Conservation (phyloP, 139 green algal genomes). For the Chlorella vulgaris region DNA sequence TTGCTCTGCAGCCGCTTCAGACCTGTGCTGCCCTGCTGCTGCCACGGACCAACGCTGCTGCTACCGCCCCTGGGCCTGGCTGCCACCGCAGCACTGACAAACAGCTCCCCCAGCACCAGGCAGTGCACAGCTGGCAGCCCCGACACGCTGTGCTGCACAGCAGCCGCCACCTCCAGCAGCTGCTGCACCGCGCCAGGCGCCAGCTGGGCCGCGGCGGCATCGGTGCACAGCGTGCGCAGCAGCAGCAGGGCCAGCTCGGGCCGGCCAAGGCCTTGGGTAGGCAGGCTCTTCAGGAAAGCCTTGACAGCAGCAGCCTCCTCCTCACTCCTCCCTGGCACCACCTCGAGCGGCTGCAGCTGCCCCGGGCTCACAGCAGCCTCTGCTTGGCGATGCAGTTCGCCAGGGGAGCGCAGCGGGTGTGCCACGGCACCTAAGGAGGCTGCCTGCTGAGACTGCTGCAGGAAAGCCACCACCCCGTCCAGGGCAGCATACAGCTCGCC, state of each 20-base stretch:
- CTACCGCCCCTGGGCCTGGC: neutral
- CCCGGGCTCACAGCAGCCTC: neutral
- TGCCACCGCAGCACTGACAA: neutral
- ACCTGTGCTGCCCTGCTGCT: too few relatives aligned
- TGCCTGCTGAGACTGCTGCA: neutral
- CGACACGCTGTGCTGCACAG: neutral
- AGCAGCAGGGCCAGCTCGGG: neutral
- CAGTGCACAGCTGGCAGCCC: neutral
- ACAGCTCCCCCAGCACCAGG: slow-evolving; percentile 26
- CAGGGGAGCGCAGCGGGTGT: neutral
- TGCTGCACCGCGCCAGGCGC: neutral
- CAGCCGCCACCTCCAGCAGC: slow-evolving; percentile 20
- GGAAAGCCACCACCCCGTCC: neutral
- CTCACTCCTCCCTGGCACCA: neutral
- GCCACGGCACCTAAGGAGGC: neutral
- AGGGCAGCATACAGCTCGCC: too few relatives aligned
- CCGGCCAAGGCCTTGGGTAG: neutral
- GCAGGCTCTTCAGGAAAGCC: slow-evolving; percentile 21
- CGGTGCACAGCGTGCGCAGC: slow-evolving; percentile 3
- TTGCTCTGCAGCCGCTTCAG: neutral
- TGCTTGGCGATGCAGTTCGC: neutral
- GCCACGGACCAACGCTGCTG: neutral
- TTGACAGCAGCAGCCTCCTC: slow-evolving; percentile 7
- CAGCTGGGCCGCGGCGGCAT: neutral
- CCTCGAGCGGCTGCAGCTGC: neutral